These are phyloP conservation scores for Debaryomycetaceae sp. DNA, from an alignment of 1,139 yeast species.

Conservation along the genomic window DNA sequence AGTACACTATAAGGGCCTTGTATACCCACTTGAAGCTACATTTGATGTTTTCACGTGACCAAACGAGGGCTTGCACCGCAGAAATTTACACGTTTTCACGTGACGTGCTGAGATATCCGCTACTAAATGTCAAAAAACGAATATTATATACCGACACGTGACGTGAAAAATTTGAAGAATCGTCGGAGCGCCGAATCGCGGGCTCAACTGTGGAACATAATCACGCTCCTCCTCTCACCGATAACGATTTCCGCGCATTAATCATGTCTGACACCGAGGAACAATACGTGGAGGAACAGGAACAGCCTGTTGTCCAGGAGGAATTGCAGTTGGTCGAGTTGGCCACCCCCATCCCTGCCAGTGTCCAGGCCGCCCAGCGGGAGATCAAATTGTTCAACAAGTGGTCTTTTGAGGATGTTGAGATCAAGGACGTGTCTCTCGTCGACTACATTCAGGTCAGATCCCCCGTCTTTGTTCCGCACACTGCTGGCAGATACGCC, in stretches of 20 bases:
- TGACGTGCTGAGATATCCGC: conserved; percentile 5
- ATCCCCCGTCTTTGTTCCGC: conserved; percentile 95
- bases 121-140: conserved; percentile 2
- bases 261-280: conserved; percentile 44
- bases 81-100: conserved; percentile 1
- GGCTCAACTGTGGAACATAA: too few species aligned
- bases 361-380: conserved; percentile 90
- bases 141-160: neutral
- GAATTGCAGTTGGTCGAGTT: conserved; percentile 73
- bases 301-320: conserved; percentile 50
- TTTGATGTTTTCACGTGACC: conserved; percentile 5
- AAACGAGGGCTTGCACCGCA: conserved; percentile 5
- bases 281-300: conserved; percentile 42
- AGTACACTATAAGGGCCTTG: too few species aligned
- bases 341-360: conserved; percentile 95
- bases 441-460: conserved; percentile 97
- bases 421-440: conserved; percentile 95
- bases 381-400: conserved; percentile 98
- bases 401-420: conserved; percentile 97
- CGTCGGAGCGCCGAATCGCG: too few species aligned
- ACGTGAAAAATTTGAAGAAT: conserved; percentile 1
- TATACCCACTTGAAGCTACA: neutral
- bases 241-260: conserved; percentile 1
- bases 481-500: conserved; percentile 99
- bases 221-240: conserved; percentile 1